Evolutionary conservation across 2,329 filamentous ascomycete genomes (phyloP).

Genomic region (Aspergillus ruber): DNA sequence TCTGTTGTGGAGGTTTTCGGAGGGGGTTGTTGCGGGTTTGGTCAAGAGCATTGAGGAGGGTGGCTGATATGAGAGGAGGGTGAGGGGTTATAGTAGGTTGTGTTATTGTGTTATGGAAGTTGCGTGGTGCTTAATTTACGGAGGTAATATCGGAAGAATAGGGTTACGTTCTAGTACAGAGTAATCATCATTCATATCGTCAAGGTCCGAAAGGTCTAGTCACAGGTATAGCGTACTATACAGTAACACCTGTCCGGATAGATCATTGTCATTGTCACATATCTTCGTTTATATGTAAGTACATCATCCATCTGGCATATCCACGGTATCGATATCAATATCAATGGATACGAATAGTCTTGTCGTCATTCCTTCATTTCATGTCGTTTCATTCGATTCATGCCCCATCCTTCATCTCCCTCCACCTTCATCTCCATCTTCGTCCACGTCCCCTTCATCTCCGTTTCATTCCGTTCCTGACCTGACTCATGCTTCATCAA

Average conservation of each 20-base stretch:
- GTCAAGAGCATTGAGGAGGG: too few species aligned
- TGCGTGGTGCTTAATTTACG: too few species aligned
- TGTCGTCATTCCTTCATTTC: background rate
- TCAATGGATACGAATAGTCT: background rate
- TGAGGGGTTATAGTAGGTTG: too few species aligned
- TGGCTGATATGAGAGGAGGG: too few species aligned
- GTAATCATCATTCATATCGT: too few species aligned
- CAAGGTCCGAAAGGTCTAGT: too few species aligned
- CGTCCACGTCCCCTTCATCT: background rate
- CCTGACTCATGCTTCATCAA: background rate
- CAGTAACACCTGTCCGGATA: background rate
- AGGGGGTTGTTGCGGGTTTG: too few species aligned
- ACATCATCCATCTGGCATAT: conserved; percentile 5
- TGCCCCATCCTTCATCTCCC: background rate
- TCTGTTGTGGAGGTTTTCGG: too few species aligned
- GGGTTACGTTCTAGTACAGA: too few species aligned
- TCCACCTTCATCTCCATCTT: background rate
- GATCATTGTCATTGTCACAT: conserved; percentile 6
- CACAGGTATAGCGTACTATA: too few species aligned
- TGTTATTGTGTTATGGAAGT: too few species aligned
- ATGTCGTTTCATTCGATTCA: background rate
- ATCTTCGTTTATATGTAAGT: conserved; percentile 1
- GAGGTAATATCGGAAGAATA: too few species aligned
- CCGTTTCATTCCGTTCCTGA: background rate
- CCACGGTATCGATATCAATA: background rate